Evolutionary conservation across 2,329 filamentous ascomycete species (phyloP), one percentile per base, ranked within the genome.

Genomic region (Pseudohalonectria lignicola): DNA sequence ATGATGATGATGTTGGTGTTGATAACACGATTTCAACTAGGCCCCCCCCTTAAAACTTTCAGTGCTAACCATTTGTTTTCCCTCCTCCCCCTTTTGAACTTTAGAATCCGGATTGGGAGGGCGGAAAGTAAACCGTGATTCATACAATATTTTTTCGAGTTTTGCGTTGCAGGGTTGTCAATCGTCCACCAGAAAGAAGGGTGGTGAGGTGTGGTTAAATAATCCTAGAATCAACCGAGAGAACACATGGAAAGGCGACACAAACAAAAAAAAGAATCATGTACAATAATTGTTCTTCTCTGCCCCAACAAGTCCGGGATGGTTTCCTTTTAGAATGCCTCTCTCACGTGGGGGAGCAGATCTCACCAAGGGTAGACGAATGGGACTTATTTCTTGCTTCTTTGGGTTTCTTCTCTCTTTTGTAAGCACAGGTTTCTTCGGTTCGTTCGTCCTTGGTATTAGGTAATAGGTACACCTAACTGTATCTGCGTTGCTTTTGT

Each of bases 31-130:
- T n/a, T n/a, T n/a, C n/a, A n/a, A n/a, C n/a, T n/a, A n/a, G n/a
- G n/a, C n/a, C n/a, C n/a, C n/a, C n/a, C n/a, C n/a, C n/a, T n/a
- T n/a, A n/a, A 9, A 18, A 11, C 19, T 34, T 31, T 19, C 12
- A 28, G 17, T n/a, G 4, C 21, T 13, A n/a, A 21, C n/a, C 17
- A 11, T 32, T 19, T 16, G 2, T 13, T 9, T 20, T 5, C 31
- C 4, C 31, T 19, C 21, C 26, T 39, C 7, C 23, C 16, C 15
- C 1, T 15, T 19, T 13, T 18, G n/a, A 30, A 15, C 6, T 7
- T 23, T 43, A 74, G 69, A 74, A 74, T 49, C 69, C 69, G 5
- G 66, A 74, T 30, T 74, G 69, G 69, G 67, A 71, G 17, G 61
- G 56, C 42, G 63, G 60, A 41, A 72, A 71, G 55, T 68, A 57